A percentile compares a stretch with the other conserved stretches of the same genome.
phyloP scores from a whole-genome alignment of 2,329 filamentous ascomycete species.

The Drechslerella coelobrocha region DNA sequence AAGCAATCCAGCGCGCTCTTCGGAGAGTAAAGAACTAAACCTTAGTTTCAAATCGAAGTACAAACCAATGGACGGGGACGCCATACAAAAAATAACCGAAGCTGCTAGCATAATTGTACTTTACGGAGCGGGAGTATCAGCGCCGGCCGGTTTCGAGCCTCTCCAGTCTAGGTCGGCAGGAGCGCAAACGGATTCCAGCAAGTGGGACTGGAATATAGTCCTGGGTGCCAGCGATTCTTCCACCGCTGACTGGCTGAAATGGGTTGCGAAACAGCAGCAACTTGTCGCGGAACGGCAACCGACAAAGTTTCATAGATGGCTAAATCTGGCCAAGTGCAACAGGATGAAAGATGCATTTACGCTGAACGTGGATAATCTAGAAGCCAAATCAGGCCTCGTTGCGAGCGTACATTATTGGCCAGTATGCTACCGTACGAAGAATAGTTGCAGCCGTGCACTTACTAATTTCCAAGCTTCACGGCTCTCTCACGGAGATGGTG shows the following conservation, averaged over 20 bases:
- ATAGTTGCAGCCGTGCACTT: background rate
- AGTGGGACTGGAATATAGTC: conserved; percentile 6
- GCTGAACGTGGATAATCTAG: conserved; percentile 4
- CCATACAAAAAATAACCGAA: background rate
- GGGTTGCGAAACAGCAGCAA: background rate
- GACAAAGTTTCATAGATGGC: conserved; percentile 11
- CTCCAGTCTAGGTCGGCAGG: background rate
- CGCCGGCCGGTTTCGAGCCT: background rate
- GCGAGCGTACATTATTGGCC: background rate
- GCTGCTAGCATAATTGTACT: conserved; percentile 6
- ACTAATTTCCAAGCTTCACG: background rate
- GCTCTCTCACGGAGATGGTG: conserved; percentile 2
- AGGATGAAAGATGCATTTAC: conserved; percentile 7
- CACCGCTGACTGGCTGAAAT: conserved; percentile 4
- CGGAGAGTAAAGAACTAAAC: background rate
- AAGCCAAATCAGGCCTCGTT: conserved; percentile 1
- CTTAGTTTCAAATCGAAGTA: background rate
- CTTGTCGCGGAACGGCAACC: background rate
- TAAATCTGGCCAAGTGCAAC: conserved; percentile 2
- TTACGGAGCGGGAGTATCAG: conserved; percentile 1
- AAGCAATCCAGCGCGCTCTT: no score
- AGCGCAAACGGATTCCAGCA: background rate
- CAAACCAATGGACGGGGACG: background rate
- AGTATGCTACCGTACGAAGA: background rate
- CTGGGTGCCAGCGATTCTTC: background rate